Evolutionary conservation across 306 rosid genomes (phyloP).

Genomic region (Psophocarpus tetragonolobus): DNA sequence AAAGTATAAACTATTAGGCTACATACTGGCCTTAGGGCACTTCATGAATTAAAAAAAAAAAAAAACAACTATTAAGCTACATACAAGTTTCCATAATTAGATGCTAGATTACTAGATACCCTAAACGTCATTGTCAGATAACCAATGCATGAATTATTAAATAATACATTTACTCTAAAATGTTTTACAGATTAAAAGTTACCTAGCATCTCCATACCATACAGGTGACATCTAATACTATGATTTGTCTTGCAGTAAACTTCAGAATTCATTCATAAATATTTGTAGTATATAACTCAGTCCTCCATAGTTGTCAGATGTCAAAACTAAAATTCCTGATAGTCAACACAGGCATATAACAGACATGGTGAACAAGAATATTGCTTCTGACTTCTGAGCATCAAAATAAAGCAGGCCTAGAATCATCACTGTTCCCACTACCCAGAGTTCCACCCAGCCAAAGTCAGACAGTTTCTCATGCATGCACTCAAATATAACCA

Average conservation of each 20-base stretch:
- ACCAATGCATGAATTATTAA: not conserved
- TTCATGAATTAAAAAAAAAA: too few species aligned
- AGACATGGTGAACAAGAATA: not conserved
- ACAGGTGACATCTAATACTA: not conserved
- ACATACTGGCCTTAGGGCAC: too few species aligned
- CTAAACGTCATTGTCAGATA: conserved; percentile 7
- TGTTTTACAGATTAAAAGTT: not conserved
- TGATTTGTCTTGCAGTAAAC: not conserved
- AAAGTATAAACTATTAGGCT: not conserved
- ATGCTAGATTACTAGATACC: not conserved
- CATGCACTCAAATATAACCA: conserved; percentile 1
- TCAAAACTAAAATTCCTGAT: not conserved
- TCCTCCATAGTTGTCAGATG: not conserved
- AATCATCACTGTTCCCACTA: conserved; percentile 11
- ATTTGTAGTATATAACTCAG: not conserved
- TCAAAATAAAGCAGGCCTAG: not conserved
- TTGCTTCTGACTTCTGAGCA: not conserved
- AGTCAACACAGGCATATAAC: not conserved
- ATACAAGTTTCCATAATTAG: not conserved
- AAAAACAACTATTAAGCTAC: not conserved
- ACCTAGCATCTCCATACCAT: not conserved
- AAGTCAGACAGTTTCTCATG: not conserved
- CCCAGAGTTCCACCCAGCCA: not conserved
- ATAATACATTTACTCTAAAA: not conserved
- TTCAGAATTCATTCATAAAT: not conserved